Evolutionary conservation across 495 filamentous ascomycete genomes (phyloP).

Genomic region (Endocarpon pusillum): DNA sequence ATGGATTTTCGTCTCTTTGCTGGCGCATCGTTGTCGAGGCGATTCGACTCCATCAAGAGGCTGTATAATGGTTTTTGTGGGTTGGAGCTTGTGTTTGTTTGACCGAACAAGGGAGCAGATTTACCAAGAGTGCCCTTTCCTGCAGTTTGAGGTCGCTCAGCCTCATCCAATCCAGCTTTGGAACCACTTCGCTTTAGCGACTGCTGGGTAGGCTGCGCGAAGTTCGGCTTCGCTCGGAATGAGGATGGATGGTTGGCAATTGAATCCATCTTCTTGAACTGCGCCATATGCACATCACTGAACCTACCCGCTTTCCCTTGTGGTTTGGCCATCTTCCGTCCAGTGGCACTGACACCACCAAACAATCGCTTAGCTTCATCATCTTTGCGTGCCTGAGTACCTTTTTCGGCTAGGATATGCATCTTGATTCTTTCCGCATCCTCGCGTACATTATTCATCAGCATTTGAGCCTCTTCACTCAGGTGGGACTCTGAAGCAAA

Average conservation of each 20-base stretch:
- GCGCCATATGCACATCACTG: slow-evolving; percentile 64
- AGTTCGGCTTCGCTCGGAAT: slow-evolving; percentile 46
- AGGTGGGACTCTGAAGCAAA: slow-evolving; percentile 45
- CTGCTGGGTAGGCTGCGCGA: slow-evolving; percentile 34
- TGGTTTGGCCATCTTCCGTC: slow-evolving; percentile 57
- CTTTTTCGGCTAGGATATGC: slow-evolving; percentile 38
- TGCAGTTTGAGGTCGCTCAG: slow-evolving; percentile 26
- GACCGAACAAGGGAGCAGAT: background rate
- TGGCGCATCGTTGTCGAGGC: slow-evolving; percentile 19
- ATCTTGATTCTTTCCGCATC: slow-evolving; percentile 52
- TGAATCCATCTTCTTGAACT: slow-evolving; percentile 95
- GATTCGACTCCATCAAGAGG: slow-evolving; percentile 7
- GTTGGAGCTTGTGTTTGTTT: slow-evolving; percentile 13
- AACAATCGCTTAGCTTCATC: slow-evolving; percentile 18
- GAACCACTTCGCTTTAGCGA: slow-evolving; percentile 60
- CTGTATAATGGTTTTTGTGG: slow-evolving; percentile 13
- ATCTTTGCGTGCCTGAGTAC: slow-evolving; percentile 23
- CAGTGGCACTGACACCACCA: slow-evolving; percentile 19
- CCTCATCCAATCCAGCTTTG: slow-evolving; percentile 52
- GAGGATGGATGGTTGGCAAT: slow-evolving; percentile 72
- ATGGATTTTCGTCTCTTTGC: slow-evolving; percentile 50
- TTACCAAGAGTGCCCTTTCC: slow-evolving; percentile 9
- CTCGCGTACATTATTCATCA: slow-evolving; percentile 61
- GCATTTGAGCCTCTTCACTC: slow-evolving; percentile 50
- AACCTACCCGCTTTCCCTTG: slow-evolving; percentile 63